These are phyloP conservation scores for Malassezia restricta DNA, from an alignment of 1,284 basidiomycete species.

Conservation along the genomic window DNA sequence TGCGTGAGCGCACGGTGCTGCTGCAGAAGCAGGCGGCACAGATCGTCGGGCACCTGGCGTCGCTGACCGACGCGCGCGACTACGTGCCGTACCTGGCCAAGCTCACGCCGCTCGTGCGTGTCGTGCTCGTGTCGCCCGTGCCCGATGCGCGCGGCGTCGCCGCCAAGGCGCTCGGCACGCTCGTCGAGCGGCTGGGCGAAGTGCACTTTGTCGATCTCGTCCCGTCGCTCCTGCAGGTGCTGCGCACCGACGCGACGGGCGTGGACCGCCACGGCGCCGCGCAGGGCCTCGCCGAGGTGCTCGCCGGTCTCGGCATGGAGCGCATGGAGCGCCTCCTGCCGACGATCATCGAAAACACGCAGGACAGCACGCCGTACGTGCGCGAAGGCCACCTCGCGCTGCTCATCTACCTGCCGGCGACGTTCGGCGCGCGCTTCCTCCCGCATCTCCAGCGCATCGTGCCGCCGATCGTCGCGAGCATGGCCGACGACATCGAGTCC, in stretches of 20 bases:
- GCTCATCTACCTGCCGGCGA: constrained; percentile 87
- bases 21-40: constrained; percentile 91
- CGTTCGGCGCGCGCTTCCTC: constrained; percentile 83
- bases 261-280: constrained; percentile 96
- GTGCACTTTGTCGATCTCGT: constrained; percentile 90
- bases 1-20: constrained; percentile 80
- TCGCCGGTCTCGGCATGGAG: constrained; percentile 92
- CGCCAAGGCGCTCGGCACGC: constrained; percentile 89
- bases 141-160: constrained; percentile 94
- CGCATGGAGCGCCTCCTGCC: constrained; percentile 86
- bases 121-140: constrained; percentile 76
- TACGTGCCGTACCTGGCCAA: constrained; percentile 86
- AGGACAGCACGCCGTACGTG: constrained; percentile 77
- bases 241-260: constrained; percentile 85
- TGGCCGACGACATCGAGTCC: constrained; percentile 87
- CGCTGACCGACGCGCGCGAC: constrained; percentile 82
- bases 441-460: constrained; percentile 92
- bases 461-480: constrained; percentile 76
- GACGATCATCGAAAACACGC: constrained; percentile 81
- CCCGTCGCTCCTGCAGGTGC: constrained; percentile 70
- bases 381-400: constrained; percentile 97
- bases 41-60: constrained; percentile 88
- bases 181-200: constrained; percentile 92
- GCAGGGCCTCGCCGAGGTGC: constrained; percentile 89
- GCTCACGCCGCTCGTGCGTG: constrained; percentile 78